Percentiles rank a stretch among this genome's conserved stretches.
Conservation (phyloP, 169 alveolate genomes). For the Besnoitia besnoiti region DNA sequence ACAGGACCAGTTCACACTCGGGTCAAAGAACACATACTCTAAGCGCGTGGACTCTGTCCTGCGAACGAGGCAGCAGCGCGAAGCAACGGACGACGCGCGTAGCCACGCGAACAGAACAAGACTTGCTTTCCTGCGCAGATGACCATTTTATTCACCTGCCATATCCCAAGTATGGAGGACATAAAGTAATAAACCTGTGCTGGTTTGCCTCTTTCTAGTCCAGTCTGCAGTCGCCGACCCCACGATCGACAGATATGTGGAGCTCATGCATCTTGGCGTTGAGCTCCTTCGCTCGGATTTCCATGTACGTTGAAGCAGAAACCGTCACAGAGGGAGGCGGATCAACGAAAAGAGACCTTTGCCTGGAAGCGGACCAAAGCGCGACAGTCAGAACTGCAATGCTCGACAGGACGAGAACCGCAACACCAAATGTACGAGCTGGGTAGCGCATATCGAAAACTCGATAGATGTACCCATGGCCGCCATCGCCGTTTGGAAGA, state of each 20-base stretch:
- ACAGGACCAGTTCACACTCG: too few relatives aligned
- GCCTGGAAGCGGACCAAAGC: slow-evolving; percentile 24
- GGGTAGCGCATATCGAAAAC: slow-evolving; percentile 48
- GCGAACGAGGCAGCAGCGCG: too few relatives aligned
- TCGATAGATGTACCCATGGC: slow-evolving; percentile 50
- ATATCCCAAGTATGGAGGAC: too few relatives aligned
- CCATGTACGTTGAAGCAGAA: slow-evolving; percentile 38
- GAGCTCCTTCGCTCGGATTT: not conserved
- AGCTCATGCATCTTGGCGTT: not conserved
- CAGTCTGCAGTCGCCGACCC: not conserved
- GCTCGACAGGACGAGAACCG: slow-evolving; percentile 17
- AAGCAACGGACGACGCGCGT: too few relatives aligned
- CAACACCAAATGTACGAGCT: slow-evolving; percentile 9
- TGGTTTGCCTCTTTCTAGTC: too few relatives aligned
- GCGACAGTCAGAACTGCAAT: slow-evolving; percentile 7
- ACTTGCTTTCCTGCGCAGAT: too few relatives aligned
- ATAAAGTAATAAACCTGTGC: too few relatives aligned
- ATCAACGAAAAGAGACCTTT: slow-evolving; percentile 50
- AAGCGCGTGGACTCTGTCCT: too few relatives aligned
- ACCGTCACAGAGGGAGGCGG: slow-evolving; percentile 64
- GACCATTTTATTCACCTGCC: too few relatives aligned
- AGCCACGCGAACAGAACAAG: too few relatives aligned
- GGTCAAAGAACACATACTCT: too few relatives aligned
- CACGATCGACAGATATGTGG: not conserved
- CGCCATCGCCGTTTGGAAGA: slow-evolving; percentile 63